Evolutionary conservation across 352 stramenopile genomes (phyloP), one percentile per base, ranked within the genome.

Genomic region (Phytophthora constricta): DNA sequence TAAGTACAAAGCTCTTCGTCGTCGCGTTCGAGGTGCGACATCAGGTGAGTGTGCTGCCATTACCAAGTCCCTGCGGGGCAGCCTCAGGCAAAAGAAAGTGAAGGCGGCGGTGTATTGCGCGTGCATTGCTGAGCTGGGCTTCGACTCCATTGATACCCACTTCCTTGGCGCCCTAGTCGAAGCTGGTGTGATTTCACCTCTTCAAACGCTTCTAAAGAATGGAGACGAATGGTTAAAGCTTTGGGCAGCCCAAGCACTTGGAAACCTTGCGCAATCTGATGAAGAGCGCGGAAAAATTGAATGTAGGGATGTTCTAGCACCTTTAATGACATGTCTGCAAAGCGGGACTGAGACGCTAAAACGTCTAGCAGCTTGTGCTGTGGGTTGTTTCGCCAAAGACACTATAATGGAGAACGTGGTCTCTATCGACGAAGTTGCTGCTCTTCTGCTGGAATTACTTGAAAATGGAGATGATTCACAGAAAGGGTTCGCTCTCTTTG

Each of bases 231-330:
- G 4, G 17, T 17, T 47, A 17, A 63, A 73, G 14, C 9, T 59
- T 7, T 73, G 58, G 58, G 51, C 59, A 2, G 31, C 52, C 0
- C 50, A 73, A 19, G 27, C 59, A 1, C 39, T 73, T 1, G 37
- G 49, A 34, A 65, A 48, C 0, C 20, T 69, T 16, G 25, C 60
- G 50, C 23, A 41, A 51, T 57, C 10, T 22, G 37, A 43, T 8
- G 27, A 58, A 8, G 54, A 27, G 20, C 42, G 53, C 14, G 53
- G 26, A n/a, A n/a, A 31, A 19, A 63, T 69, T 47, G 20, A 22
- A 2, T 25, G 11, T 23, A 55, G n/a, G 42, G 61, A 42, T 16
- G 46, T 19, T n/a, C 57, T 68, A 19, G 17, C 23, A 1, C 22
- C 34, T 26, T 10, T 64, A 1, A 26, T 69, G 8, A 23, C 16